Conservation (phyloP, 2,329 filamentous ascomycete genomes). For the Hymenoscyphus linearis region DNA sequence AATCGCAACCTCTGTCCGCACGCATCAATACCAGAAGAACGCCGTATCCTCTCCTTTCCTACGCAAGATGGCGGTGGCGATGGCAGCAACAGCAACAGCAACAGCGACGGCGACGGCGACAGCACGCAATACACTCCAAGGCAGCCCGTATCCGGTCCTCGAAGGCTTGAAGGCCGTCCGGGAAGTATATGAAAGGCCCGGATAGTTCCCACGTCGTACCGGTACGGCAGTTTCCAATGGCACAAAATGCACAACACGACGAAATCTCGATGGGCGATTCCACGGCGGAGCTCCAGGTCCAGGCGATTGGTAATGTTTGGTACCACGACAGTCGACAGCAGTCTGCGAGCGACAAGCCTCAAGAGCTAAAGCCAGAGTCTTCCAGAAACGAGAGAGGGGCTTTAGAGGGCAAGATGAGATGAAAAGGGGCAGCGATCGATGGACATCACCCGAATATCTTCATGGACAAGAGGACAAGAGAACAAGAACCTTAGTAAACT, state of each 20-base stretch:
- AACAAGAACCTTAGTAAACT: background rate
- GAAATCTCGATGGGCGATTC: background rate
- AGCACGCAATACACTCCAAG: background rate
- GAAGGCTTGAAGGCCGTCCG: background rate
- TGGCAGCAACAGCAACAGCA: background rate
- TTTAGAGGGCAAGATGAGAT: too few species aligned
- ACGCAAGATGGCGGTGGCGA: background rate
- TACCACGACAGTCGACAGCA: background rate
- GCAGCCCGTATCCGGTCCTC: background rate
- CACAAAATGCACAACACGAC: background rate
- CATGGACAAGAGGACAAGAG: background rate
- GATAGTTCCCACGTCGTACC: background rate
- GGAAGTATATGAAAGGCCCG: background rate
- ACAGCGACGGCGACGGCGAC: background rate
- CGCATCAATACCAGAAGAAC: too few species aligned
- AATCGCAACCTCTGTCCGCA: too few species aligned
- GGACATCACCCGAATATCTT: background rate
- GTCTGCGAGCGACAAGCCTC: too few species aligned
- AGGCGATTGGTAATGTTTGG: background rate
- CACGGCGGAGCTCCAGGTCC: background rate
- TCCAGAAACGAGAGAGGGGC: background rate
- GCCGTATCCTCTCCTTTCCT: background rate
- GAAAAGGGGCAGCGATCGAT: background rate
- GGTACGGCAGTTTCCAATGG: background rate
- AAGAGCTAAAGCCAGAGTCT: too few species aligned